Evolutionary conservation across 768 basidiomycete genomes (phyloP), one percentile per base, ranked within the genome.

Genomic region (Tubosaeta sp.): DNA sequence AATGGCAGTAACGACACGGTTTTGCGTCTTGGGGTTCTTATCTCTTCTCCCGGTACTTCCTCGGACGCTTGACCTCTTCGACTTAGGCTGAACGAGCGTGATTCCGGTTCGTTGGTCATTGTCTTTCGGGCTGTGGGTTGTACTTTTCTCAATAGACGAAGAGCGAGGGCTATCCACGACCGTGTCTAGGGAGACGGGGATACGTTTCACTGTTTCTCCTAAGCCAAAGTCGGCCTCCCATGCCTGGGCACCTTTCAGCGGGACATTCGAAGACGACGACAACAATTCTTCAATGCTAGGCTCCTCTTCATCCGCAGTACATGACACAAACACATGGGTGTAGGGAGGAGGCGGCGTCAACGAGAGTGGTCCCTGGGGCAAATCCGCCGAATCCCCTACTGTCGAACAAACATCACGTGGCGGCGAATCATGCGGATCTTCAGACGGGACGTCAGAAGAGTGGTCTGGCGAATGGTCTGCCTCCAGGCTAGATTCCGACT

Each of bases 151-250:
- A 16, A 6, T 16, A 6, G 22, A 18, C 14, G 9, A 34, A 6
- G 25, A 29, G 16, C n/a, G 2, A 32, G 25, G 3, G 31, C 38
- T n/a, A 11, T 14, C 38, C 9, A 41, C 13, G 12, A 49, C 51
- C 14, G 43, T 21, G 10, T 16, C 27, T 3, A 24, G 2, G 12
- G 49, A 25, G 48, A 24, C 21, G 34, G 66, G 53, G n/a, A 66
- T 35, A 12, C 58, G 62, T 42, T 68, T 68, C 14, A 68, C 60
- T 16, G 68, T 68, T 4, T 68, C 68, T 12, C 62, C 62, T 12
- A 68, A 21, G n/a, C 49, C 56, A 9, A 58, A 53, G 34, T 68
- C 67, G 19, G 57, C 64, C 31, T 68, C 67, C 68, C 67, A 68
- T 36, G 68, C 67, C 3, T 56, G 64, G 22, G 60, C 67, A 25